Base-by-base conservation (phyloP, 345 rosid genomes). In the Salix exigua region DNA sequence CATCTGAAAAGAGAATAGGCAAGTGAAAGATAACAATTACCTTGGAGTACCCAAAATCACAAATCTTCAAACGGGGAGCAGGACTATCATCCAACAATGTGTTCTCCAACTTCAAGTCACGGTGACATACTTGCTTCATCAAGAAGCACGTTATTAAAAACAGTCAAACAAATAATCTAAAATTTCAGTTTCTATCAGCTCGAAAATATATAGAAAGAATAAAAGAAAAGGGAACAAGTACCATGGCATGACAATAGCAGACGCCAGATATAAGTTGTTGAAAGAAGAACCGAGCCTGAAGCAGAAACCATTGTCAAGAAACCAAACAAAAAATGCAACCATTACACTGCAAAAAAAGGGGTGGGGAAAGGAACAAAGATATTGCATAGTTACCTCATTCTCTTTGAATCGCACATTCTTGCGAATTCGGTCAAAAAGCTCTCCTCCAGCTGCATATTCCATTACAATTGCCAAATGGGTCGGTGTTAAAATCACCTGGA, bases 91-190 rank as follows among this genome's bases (percentile, higher is more conserved):
- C 84, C 51, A 81, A 68, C 77, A 81, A 67, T 19, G 84, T 77
- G 68, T 81, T 81, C 62, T 81, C 84, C 81, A 81, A 81, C 75
- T 81, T 81, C 80, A 81, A 55, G 70, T 81, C 84, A 53, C 84
- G 84, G 75, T 81, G 84, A 77, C 84, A 81, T 67, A 81, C 81
- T 81, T 81, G 84, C 84, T 81, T 81, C 80, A 81, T 77, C 76
- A 76, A 80, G 30, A 75, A 42, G 38, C 4, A 71, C 33, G 50
- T 28, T 11, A 63, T 68, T 60, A 38, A 42, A 73, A 67, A 4
- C 5, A 42, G 28, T 30, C 35, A 71, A 70, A 37, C 28, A 66
- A 64, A 44, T 58, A 13, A 55, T 0, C 0, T 16, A 35, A 68
- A 69, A 17, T n/a, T 46, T 33, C 12, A 18, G 30, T 19, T 35